phyloP scores from a whole-genome alignment of 768 basidiomycete species.

The Steccherinum ochraceum region DNA sequence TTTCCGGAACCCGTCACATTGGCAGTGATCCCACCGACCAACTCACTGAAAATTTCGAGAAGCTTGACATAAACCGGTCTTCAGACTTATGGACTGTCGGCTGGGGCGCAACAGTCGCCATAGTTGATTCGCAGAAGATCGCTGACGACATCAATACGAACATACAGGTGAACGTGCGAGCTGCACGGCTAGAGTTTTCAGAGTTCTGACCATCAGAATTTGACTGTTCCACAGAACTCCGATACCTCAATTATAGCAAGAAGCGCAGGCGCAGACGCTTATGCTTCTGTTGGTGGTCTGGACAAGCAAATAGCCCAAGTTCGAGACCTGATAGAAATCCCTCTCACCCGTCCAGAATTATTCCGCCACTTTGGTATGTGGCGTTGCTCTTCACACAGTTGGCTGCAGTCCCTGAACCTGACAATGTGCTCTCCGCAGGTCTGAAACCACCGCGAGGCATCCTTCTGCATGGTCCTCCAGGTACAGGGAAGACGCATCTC shows the following conservation, averaged over 20 bases:
- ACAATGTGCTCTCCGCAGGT: slow-evolving; percentile 35
- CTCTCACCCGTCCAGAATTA: slow-evolving; percentile 74
- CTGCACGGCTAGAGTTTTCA: no score
- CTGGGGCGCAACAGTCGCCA: slow-evolving; percentile 61
- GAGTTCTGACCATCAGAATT: neutral
- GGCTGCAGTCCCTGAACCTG: neutral
- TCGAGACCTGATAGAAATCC: slow-evolving; percentile 79
- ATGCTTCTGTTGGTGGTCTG: slow-evolving; percentile 82
- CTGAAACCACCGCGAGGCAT: slow-evolving; percentile 97
- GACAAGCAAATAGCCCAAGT: slow-evolving; percentile 84
- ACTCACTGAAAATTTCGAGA: slow-evolving; percentile 35
- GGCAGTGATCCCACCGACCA: slow-evolving; percentile 18
- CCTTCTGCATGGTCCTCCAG: slow-evolving; percentile 91
- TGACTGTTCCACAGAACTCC: neutral
- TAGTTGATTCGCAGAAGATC: slow-evolving; percentile 26
- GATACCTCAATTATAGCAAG: neutral
- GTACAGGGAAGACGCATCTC: slow-evolving; percentile 96
- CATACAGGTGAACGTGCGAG: neutral
- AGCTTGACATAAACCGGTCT: slow-evolving; percentile 36
- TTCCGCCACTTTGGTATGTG: slow-evolving; percentile 63
- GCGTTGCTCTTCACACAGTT: neutral
- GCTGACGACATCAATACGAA: neutral
- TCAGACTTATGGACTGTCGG: slow-evolving; percentile 51
- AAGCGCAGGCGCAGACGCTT: slow-evolving; percentile 48
- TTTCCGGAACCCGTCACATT: slow-evolving; percentile 27